Conservation (phyloP, 495 filamentous ascomycete genomes). For the Jackrogersella multiformis region DNA sequence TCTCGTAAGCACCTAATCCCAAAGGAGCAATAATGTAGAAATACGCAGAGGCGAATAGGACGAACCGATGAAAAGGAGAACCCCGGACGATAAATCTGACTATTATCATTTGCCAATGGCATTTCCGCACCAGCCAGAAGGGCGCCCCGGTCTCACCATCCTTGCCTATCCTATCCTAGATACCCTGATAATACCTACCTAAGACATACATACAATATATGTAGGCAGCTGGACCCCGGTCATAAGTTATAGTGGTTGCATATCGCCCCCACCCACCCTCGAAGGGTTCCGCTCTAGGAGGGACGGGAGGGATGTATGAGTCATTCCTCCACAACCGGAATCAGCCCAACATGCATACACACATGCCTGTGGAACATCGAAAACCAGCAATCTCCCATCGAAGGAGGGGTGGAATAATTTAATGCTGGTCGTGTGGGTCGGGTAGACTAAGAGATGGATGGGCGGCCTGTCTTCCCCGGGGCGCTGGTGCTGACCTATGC, state of each 20-base stretch:
- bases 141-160: not conserved
- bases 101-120: constrained; percentile 38
- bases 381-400: constrained; percentile 32
- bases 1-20: not conserved
- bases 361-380: constrained; percentile 1
- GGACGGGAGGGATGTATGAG: constrained; percentile 33
- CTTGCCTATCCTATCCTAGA: not conserved
- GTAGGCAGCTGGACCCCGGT: not conserved
- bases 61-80: not conserved
- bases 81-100: not conserved
- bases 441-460: not conserved
- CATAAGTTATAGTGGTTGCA: constrained; percentile 37
- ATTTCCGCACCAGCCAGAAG: constrained; percentile 1
- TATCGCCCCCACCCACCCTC: constrained; percentile 19
- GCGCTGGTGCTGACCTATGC: not conserved
- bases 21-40: not conserved
- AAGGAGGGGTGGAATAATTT: constrained; percentile 10
- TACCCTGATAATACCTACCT: too few species aligned
- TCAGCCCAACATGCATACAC: constrained; percentile 6
- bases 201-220: not conserved
- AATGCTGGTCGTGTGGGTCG: not conserved
- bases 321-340: constrained; percentile 18
- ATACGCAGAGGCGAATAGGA: not conserved
- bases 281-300: too few species aligned
- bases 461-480: not conserved